Base-by-base conservation (phyloP, 1,284 basidiomycete genomes). In the Trametes hirsuta region DNA sequence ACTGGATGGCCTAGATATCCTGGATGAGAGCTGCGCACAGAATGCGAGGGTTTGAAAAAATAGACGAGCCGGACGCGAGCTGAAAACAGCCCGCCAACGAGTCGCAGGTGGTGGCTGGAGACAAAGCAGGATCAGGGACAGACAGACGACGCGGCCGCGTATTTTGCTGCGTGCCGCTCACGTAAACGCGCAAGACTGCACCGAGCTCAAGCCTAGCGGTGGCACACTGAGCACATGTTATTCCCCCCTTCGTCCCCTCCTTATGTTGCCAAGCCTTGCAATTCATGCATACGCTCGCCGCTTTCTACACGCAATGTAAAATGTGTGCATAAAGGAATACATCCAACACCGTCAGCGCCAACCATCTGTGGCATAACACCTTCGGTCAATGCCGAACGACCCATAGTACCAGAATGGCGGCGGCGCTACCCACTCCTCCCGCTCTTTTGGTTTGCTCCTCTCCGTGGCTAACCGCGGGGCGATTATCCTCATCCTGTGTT, bases 161-260 rank as follows among this genome's bases (percentile, higher is more conserved):
- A 58, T 58, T 59, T 64, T 55, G 58, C 63, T 37, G 46, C 46
- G 46, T 59, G 59, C 59, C 61, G 64, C 64, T 66, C 64, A 66
- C 64, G 64, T 66, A 66, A 66, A 61, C 53, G 49, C 52, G 54
- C 47, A 30, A 30, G 30, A 8, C 30, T 8, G 30, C 8, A 30
- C 21, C 0, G 35, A 11, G 18, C 18, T 18, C 15, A 9, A 15
- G 40, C 40, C 39, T 18, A 18, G 36, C 14, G 24, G 55, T 55
- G 48, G 51, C 55, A 53, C 47, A 37, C 35, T 35, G 24, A 14
- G 53, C 30, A 40, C 46, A 44, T 48, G n/a, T 45, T 34, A 36
- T 44, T 52, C 45, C 25, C 24, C n/a, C 30, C 8, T 8, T 8
- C 8, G 30, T 30, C 30, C 30, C 30, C 30, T 4, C 30, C 30